phyloP scores from a whole-genome alignment of 768 basidiomycete species.

The Mycena vitilis region DNA sequence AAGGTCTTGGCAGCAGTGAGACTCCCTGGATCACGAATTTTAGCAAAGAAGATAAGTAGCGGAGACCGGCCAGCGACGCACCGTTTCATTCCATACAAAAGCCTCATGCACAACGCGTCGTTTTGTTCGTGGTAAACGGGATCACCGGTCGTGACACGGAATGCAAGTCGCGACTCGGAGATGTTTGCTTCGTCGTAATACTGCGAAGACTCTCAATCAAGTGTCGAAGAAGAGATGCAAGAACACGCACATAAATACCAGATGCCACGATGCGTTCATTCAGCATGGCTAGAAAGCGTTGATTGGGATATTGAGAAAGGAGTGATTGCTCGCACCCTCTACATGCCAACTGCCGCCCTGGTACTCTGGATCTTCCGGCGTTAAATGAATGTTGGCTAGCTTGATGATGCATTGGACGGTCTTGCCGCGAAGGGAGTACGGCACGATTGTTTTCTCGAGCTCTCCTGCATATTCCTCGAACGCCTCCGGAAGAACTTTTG shows the following conservation, averaged over 20 bases:
- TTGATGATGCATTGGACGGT: constrained; percentile 51
- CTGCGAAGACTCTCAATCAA: constrained; percentile 16
- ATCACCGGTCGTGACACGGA: constrained; percentile 42
- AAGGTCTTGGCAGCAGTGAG: constrained; percentile 36
- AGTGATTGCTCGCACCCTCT: constrained; percentile 35
- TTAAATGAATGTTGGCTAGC: constrained; percentile 47
- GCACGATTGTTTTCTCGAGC: constrained; percentile 22
- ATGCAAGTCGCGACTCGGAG: constrained; percentile 45
- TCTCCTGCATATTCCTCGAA: constrained; percentile 24
- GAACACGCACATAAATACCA: constrained; percentile 15
- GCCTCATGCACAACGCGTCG: constrained; percentile 31
- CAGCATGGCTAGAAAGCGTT: neutral
- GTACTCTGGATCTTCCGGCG: constrained; percentile 44
- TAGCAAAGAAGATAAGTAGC: no score
- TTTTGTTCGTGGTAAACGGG: constrained; percentile 36
- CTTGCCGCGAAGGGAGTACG: constrained; percentile 32
- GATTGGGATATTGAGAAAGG: neutral
- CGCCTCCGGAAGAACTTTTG: constrained; percentile 26
- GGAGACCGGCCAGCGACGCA: neutral
- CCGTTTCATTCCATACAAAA: constrained; percentile 31
- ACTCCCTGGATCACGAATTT: neutral
- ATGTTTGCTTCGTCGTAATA: constrained; percentile 48
- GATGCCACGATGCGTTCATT: constrained; percentile 18
- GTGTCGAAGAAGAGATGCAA: neutral
- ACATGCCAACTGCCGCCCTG: constrained; percentile 49